These are phyloP conservation scores for Microcera coccophila DNA, from an alignment of 2,329 filamentous ascomycete genomes.

Conservation along the genomic window DNA sequence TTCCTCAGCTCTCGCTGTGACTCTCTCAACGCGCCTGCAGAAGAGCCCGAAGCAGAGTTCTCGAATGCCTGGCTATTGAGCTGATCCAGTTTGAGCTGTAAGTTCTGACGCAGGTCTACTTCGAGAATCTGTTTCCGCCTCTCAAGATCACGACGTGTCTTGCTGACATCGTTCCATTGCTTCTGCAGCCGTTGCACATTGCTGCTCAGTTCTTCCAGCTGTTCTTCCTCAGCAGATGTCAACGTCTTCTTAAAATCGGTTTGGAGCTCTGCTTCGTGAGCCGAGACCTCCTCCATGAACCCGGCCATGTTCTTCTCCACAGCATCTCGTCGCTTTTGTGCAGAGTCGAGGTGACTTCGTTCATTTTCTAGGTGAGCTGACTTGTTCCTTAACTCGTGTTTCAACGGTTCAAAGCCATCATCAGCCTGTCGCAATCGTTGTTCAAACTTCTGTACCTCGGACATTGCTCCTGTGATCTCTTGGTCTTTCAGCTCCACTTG, in stretches of 20 bases:
- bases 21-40: constrained; percentile 67
- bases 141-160: constrained; percentile 71
- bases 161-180: constrained; percentile 71
- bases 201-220: constrained; percentile 67
- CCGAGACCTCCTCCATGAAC: constrained; percentile 68
- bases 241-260: constrained; percentile 92
- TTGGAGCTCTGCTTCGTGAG: constrained; percentile 74
- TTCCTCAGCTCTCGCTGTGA: constrained; percentile 78
- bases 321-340: constrained; percentile 59
- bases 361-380: constrained; percentile 70
- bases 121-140: constrained; percentile 78
- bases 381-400: constrained; percentile 71
- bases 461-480: constrained; percentile 80
- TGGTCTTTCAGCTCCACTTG: constrained; percentile 80
- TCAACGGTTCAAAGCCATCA: constrained; percentile 74
- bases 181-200: constrained; percentile 70
- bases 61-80: constrained; percentile 75
- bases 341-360: constrained; percentile 68
- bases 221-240: constrained; percentile 73
- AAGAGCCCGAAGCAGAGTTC: constrained; percentile 54
- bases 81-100: constrained; percentile 82
- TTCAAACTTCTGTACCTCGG: constrained; percentile 77
- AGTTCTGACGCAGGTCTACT: constrained; percentile 81
- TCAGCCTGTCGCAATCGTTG: constrained; percentile 75
- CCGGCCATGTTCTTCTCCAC: constrained; percentile 72